Evolutionary conservation across 164 flowering plant species (phyloP), one percentile per base, ranked within the genome.

Genomic region (Vitis riparia): DNA sequence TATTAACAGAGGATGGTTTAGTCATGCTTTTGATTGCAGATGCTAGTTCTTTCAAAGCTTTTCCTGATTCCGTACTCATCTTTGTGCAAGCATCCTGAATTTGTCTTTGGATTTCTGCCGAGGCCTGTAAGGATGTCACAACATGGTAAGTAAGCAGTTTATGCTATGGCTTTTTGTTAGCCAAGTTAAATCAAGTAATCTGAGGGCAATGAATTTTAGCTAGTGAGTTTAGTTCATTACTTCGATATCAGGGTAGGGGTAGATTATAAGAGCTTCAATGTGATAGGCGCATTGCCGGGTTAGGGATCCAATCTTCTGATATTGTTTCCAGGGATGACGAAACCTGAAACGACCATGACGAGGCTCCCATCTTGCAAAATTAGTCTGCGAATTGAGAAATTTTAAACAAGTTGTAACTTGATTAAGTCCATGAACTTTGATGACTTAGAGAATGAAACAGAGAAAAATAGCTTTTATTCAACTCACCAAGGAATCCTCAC

Each of bases 271-370:
- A 48, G 88, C 74, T 51, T 84, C 84, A 23, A 84, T 67, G 15
- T 69, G 50, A 66, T 78, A 80, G 44, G 85, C 84, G 64, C 85
- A 84, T 55, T 78, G 73, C 32, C 85, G 63, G 15, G 73, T 68
- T 16, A 82, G 63, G 64, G 57, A 53, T 50, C 79, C 85, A 13
- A 84, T 70, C 56, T 76, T 78, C 19, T 81, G 69, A 51, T 84
- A 84, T 52, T 84, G 83, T 53, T 72, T 72, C 88, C 88, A 84
- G n/a, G 88, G 88, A 75, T 84, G 88, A 2, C 83, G 64, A 63
- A 76, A 82, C 67, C 30, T 37, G 78, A 84, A 84, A 11, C 62
- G 29, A 0, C 86, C 86, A 57, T 84, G 86, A 13, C 80, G 60
- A 1, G 86, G 84, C 47, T 84, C 88, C 86, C 86, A 84, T 62